A percentile compares a stretch with the other conserved stretches of the same genome.
Conservation (phyloP, 768 basidiomycete species). For the Boletus pseudo-olivaceus region DNA sequence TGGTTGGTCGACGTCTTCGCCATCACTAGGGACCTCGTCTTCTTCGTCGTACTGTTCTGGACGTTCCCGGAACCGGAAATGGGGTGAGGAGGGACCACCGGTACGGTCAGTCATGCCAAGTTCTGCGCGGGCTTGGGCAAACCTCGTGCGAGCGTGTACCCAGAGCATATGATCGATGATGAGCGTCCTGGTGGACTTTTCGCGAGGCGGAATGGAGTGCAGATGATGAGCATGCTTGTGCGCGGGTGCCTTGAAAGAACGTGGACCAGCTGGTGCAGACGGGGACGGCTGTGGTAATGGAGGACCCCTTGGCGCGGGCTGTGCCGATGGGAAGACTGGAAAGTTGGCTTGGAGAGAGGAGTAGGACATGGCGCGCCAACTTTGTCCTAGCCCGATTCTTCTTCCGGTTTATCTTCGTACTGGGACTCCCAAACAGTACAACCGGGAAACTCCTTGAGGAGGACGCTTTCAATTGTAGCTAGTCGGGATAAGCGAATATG, state of each 20-base stretch:
- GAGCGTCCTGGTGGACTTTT: conserved; percentile 85
- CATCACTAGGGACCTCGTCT: conserved; percentile 61
- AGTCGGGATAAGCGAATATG: conserved; percentile 1
- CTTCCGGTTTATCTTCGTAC: conserved; percentile 24
- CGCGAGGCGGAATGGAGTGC: conserved; percentile 80
- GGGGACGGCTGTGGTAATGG: conserved; percentile 13
- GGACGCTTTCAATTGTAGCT: not conserved
- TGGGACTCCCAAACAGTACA: not conserved
- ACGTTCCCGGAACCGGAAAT: conserved; percentile 60
- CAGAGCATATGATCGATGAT: conserved; percentile 88
- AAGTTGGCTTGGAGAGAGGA: conserved; percentile 25
- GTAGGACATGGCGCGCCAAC: conserved; percentile 26
- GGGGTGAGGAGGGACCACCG: conserved; percentile 57
- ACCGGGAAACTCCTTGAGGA: not conserved
- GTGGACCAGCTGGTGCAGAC: conserved; percentile 11
- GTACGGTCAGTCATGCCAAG: conserved; percentile 83
- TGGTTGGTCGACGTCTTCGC: conserved; percentile 47
- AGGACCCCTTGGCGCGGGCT: conserved; percentile 2
- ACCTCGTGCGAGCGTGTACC: conserved; percentile 78
- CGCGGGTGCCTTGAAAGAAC: conserved; percentile 63
- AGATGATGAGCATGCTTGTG: conserved; percentile 88
- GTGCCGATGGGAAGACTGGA: conserved; percentile 14
- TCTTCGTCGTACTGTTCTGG: conserved; percentile 79
- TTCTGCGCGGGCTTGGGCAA: conserved; percentile 80
- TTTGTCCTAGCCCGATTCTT: not conserved